phyloP scores from a whole-genome alignment of 164 flowering plant genomes.

The Annona squamosa region DNA sequence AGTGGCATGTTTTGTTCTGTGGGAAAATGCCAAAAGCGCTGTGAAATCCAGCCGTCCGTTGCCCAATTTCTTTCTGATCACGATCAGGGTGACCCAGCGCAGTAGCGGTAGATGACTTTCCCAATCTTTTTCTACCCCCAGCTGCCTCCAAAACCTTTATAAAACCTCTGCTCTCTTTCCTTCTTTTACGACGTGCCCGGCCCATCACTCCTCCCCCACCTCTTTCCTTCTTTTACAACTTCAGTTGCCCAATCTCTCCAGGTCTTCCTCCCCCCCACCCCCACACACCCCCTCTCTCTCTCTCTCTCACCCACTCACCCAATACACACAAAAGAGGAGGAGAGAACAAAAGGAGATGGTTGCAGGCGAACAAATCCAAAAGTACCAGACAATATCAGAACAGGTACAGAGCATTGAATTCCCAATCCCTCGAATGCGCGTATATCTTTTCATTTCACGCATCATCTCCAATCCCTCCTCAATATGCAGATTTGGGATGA shows the following conservation, averaged over 20 bases:
- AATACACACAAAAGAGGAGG: not conserved
- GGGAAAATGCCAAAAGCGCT: not conserved
- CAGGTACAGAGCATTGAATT: slow-evolving; percentile 35
- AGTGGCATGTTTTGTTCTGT: not conserved
- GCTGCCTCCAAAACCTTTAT: not conserved
- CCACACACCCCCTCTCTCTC: not conserved
- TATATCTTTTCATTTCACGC: not conserved
- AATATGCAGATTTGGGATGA: slow-evolving; percentile 58
- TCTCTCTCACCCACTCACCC: slow-evolving; percentile 6
- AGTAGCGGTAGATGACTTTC: not conserved
- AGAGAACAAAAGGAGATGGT: slow-evolving; percentile 26
- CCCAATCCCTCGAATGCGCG: not conserved
- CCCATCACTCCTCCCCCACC: not conserved
- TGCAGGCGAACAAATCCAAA: slow-evolving; percentile 28
- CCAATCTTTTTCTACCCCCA: not conserved
- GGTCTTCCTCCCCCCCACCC: too few species aligned
- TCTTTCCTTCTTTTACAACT: not conserved
- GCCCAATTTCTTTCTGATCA: not conserved
- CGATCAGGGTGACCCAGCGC: too few species aligned
- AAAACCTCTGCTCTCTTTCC: not conserved
- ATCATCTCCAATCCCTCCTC: not conserved
- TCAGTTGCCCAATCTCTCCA: too few species aligned
- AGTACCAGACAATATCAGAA: slow-evolving; percentile 42
- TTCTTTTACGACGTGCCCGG: not conserved
- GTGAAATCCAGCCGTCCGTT: not conserved